phyloP scores from a whole-genome alignment of 768 basidiomycete genomes.

The Jaapia argillacea region DNA sequence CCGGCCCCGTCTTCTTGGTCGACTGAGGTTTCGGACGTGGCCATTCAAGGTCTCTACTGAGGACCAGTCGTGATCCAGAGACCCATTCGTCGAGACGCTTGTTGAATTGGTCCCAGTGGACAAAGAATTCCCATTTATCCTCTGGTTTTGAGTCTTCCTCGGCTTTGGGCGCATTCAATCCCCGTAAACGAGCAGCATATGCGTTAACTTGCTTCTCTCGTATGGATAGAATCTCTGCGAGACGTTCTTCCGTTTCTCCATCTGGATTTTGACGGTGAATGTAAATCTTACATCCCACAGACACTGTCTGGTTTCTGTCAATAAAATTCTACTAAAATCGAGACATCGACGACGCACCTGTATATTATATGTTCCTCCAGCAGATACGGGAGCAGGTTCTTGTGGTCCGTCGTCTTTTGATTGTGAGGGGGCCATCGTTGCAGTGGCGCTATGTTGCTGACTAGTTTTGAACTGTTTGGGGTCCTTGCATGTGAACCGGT shows the following conservation, averaged over 20 bases:
- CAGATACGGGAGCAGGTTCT: constrained; percentile 54
- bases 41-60: constrained; percentile 87
- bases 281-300: constrained; percentile 93
- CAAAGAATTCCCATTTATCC: constrained; percentile 89
- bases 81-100: constrained; percentile 99
- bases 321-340: constrained; percentile 9
- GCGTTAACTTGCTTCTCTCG: constrained; percentile 72
- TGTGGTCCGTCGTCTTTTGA: constrained; percentile 25
- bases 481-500: no score
- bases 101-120: constrained; percentile 99
- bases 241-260: constrained; percentile 76
- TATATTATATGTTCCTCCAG: constrained; percentile 68
- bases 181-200: constrained; percentile 39
- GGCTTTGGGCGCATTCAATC: constrained; percentile 25
- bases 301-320: constrained; percentile 50
- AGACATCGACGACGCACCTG: constrained; percentile 63
- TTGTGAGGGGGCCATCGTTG: constrained; percentile 9
- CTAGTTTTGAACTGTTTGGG: no score
- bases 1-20: constrained; percentile 40
- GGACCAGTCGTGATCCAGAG: constrained; percentile 73
- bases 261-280: constrained; percentile 72
- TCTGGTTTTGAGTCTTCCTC: constrained; percentile 50
- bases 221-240: constrained; percentile 93
- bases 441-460: no score
- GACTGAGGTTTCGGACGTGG: constrained; percentile 73